Percentiles rank a stretch among this genome's conserved stretches.
phyloP scores from a whole-genome alignment of 2,329 filamentous ascomycete species.

The Neonectria hederae region DNA sequence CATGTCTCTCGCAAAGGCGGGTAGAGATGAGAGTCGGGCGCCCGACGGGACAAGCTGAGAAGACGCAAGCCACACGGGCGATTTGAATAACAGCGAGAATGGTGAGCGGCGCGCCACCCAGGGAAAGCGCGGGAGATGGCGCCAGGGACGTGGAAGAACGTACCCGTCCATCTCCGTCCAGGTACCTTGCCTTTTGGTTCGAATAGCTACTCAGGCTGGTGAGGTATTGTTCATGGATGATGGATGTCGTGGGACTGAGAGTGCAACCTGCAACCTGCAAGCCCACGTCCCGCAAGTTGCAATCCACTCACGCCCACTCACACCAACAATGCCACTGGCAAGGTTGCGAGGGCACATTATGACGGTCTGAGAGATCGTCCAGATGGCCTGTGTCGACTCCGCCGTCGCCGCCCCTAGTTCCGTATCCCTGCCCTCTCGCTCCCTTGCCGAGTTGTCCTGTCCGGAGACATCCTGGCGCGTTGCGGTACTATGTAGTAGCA shows the following conservation, averaged over 20 bases:
- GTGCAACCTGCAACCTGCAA: background rate
- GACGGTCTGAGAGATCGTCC: slow-evolving; percentile 33
- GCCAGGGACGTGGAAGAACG: background rate
- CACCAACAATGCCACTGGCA: background rate
- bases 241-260: no score
- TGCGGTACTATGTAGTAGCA: slow-evolving; percentile 1
- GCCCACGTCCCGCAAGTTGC: background rate
- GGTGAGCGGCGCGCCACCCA: background rate
- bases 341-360: background rate
- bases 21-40: slow-evolving; percentile 1
- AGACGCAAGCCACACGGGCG: background rate
- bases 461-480: background rate
- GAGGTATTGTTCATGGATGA: no score
- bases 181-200: background rate
- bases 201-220: no score
- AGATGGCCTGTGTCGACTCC: slow-evolving; percentile 27
- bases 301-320: background rate
- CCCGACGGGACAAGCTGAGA: background rate
- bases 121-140: background rate
- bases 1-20: background rate
- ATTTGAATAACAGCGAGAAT: background rate
- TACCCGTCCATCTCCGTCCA: background rate
- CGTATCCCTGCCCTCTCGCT: slow-evolving; percentile 5
- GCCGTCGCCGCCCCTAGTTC: background rate
- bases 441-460: slow-evolving; percentile 1